Evolutionary conservation across 129 eudicot genomes (phyloP), one percentile per base, ranked within the genome.

Genomic region (Solidago caesia): DNA sequence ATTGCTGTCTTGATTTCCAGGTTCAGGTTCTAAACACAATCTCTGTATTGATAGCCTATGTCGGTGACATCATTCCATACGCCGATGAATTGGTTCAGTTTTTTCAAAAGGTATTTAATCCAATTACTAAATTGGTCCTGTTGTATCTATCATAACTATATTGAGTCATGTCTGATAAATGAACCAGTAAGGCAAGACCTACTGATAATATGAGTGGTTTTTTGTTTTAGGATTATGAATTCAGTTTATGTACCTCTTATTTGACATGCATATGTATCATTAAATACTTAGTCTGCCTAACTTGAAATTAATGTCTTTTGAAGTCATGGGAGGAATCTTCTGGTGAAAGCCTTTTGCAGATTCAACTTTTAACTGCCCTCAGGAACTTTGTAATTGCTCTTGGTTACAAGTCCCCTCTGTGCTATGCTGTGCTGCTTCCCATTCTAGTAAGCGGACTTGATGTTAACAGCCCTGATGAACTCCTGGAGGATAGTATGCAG

Each of bases 251-350:
- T 56, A 39, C 44, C 44, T 33, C 12, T 27, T 33, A 16, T 12
- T 27, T 63, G 67, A 64, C 8, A 41, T 64, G 5, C 14, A 64
- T 64, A 64, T 41, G 68, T 64, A 64, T 41, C 6, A 41, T 21
- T 4, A 13, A 42, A 64, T 25, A 48, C 64, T 21, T 25, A 60
- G 16, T 47, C 68, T 56, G 45, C 51, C 81, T 79, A 57, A 77
- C 69, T 83, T 75, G 49, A 27, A 64, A 48, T 16, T 46, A 8
- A 33, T 71, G 8, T n/a, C 26, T 26, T 78, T 56, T 57, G 76
- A 82, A 94, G 98, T 93, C 90, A 5, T 94, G 98, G 98, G 98
- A 90, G 79, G 98, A 94, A 73, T 90, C 96, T 76, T 81, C 89
- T 44, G 97, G 96, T 45, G 97, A 94, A 82, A 90, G 90, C 71